Evolutionary conservation across 306 rosid genomes (phyloP), one percentile per base, ranked within the genome.

Genomic region (Prosopis cineraria): DNA sequence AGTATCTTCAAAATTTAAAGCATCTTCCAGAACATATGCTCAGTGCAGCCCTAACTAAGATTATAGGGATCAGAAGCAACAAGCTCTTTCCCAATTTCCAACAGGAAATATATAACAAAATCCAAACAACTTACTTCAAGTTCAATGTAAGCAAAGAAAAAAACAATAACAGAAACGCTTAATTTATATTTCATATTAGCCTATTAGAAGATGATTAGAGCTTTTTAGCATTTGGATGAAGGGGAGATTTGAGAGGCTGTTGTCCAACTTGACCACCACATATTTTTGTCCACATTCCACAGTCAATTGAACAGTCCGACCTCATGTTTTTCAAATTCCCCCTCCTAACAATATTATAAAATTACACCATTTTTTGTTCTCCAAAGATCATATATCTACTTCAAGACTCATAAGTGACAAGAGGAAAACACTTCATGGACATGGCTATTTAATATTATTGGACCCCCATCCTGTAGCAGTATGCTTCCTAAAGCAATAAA

Each of bases 361-460:
- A 55, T 55, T 10, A 55, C 31, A 24, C 16, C 31, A 55, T 55
- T 10, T 17, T 22, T 24, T 22, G 62, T 55, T 10, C 17, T 1
- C 62, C 30, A 24, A 55, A 55, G 62, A 9, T 55, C 16, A 55
- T 55, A 24, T 24, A 0, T 1, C 19, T 50, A 50, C 24, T 50
- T 17, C 9, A 39, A 39, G 56, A 16, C 56, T 19, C 22, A 16
- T 50, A 50, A 19, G 3, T 50, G 25, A 50, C 62, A 67, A 20
- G 68, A 24, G 53, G 24, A 68, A 60, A 67, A 40, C 52, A 68
- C 63, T 31, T 36, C 59, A 55, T 53, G 29, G 70, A 45, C 47
- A 78, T 66, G 43, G 65, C 64, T 40, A 30, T 9, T 41, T 59
- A 56, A 36, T 33, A 68, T 24, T 31, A 68, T 48, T 17, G 24